phyloP scores from a whole-genome alignment of 257 asterid genomes.

The Solanum tarijense region DNA sequence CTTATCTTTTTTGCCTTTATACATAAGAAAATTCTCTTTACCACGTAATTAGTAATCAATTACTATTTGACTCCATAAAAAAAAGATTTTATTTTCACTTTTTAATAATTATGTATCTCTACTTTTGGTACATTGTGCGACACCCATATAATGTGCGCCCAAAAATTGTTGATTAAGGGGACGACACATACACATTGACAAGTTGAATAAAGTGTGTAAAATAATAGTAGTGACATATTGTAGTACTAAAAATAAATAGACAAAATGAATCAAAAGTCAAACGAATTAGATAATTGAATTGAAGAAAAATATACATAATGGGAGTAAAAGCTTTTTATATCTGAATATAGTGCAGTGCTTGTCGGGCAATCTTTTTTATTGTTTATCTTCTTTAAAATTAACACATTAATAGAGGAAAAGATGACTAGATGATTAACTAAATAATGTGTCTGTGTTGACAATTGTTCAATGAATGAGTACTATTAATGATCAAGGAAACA shows the following conservation, averaged over 20 bases:
- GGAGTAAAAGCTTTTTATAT: background rate
- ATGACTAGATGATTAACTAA: constrained; percentile 18
- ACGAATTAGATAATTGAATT: background rate
- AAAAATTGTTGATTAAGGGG: background rate
- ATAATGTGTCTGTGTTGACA: background rate
- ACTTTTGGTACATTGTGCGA: background rate
- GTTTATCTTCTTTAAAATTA: background rate
- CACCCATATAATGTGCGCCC: background rate
- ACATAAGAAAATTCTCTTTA: background rate
- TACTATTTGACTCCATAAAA: background rate
- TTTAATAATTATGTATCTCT: background rate
- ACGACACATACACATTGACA: background rate
- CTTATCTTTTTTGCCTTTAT: background rate
- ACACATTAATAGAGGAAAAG: background rate
- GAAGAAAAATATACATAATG: background rate
- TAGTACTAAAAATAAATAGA: background rate
- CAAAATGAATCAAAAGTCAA: background rate
- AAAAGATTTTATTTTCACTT: background rate
- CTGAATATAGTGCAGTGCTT: background rate
- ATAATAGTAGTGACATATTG: background rate
- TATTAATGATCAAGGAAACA: background rate
- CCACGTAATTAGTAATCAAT: background rate
- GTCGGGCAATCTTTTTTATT: background rate
- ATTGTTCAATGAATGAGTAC: background rate
- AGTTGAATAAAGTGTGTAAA: background rate